Evolutionary conservation across 2,329 filamentous ascomycete species (phyloP), one percentile per base, ranked within the genome.

Genomic region (Lasiodiplodia hormozganensis): DNA sequence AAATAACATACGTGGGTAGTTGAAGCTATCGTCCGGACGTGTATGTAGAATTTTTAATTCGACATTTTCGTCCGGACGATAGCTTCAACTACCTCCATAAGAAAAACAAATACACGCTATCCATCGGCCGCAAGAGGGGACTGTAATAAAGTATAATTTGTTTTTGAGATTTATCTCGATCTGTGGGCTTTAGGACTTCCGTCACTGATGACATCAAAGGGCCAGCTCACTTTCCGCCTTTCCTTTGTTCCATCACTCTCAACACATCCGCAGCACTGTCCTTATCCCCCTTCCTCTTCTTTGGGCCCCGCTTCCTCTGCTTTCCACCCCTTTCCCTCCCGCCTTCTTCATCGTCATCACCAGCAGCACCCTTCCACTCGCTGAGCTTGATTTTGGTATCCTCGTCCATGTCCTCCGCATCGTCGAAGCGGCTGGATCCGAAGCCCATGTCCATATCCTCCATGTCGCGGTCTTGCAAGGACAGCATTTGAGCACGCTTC

Each of bases 371-470:
- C 66, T 82, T 84, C 83, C 92, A 92, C 74, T 88, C 82, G 49
- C 88, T 89, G 67, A 94, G 79, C 81, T 92, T 92, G 71, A 93
- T 82, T 72, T 86, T 89, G 53, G 83, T 76, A 12, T 84, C 76
- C 81, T 82, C 77, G 51, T 94, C 92, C 71, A 91, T 87, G 71
- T 97, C 94, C 69, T 94, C 94, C 62, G 94, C 94, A 75, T 97
- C 96, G 66, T 92, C 94, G 74, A 93, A 90, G 34, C 95, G 87
- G 75, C 91, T 96, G 23, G 90, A 92, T 40, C 96, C 96, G 76
- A 99, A 98, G 70, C 94, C 95, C 85, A 98, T 88, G 76, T 99
- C 96, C 81, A 99, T 87, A 80, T 99, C 95, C 68, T 95, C 90
- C 58, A 94, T 89, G 77, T 98, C 95, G 58, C 94, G 88, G 72